Evolutionary conservation across 73 alveolate genomes (phyloP).

Genomic region (Paramecium biaurelia): DNA sequence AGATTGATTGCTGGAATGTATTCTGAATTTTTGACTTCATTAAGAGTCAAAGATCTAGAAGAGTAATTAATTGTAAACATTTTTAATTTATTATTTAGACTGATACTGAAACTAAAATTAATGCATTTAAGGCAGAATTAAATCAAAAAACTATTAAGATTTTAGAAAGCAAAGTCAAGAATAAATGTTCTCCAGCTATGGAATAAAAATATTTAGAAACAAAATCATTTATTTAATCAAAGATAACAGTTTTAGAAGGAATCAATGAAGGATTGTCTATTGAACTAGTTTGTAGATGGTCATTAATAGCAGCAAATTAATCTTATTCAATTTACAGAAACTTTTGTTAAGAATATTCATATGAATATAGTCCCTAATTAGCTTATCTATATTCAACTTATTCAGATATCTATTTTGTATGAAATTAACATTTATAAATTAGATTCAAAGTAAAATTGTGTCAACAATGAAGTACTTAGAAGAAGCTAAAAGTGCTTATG

Average conservation of each 20-base stretch:
- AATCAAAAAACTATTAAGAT: not conserved
- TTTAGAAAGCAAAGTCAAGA: not conserved
- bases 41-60: not conserved
- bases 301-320: not conserved
- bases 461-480: not conserved
- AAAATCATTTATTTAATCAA: not conserved
- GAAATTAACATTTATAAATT: not conserved
- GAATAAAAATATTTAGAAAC: not conserved
- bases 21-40: not conserved
- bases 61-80: not conserved
- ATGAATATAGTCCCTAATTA: not conserved
- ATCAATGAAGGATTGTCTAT: not conserved
- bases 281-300: not conserved
- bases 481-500: not conserved
- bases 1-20: slow-evolving; percentile 22
- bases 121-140: not conserved
- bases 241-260: not conserved
- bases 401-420: not conserved
- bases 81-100: not conserved
- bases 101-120: not conserved
- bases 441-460: not conserved
- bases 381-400: not conserved
- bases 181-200: not conserved
- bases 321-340: not conserved
- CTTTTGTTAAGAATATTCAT: not conserved